Evolutionary conservation across 768 basidiomycete species (phyloP).

Genomic region (Tricholoma sp.): DNA sequence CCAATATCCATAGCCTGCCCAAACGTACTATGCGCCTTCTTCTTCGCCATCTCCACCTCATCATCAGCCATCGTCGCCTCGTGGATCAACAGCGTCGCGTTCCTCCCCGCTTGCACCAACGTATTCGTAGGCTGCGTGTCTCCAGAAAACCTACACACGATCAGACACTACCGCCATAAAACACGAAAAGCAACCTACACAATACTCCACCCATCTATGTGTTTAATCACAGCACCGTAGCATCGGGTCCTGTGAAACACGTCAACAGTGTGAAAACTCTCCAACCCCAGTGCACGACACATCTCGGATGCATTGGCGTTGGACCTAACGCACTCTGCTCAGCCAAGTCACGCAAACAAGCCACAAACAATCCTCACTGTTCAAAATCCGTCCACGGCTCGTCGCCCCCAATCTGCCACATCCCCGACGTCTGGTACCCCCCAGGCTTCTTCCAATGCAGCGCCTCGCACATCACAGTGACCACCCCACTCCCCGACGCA

Average conservation of each 20-base stretch:
- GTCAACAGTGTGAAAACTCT: slow-evolving; percentile 60
- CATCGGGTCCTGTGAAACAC: slow-evolving; percentile 71
- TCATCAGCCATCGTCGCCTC: slow-evolving; percentile 93
- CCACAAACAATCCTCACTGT: slow-evolving; percentile 21
- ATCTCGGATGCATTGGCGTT: slow-evolving; percentile 35
- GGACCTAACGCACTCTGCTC: slow-evolving; percentile 37
- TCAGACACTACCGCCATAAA: slow-evolving; percentile 20
- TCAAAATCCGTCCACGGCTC: slow-evolving; percentile 43
- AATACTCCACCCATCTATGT: slow-evolving; percentile 71
- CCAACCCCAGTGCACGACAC: slow-evolving; percentile 50
- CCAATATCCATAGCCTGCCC: slow-evolving; percentile 84
- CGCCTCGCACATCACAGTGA: slow-evolving; percentile 51
- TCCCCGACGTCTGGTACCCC: slow-evolving; percentile 30
- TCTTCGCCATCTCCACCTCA: slow-evolving; percentile 61
- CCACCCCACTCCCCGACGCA: slow-evolving; percentile 42
- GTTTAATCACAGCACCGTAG: slow-evolving; percentile 66
- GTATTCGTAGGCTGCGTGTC: slow-evolving; percentile 79
- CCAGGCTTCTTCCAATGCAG: slow-evolving; percentile 41
- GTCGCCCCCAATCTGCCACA: slow-evolving; percentile 38
- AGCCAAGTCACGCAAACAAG: background rate
- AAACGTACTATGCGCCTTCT: slow-evolving; percentile 87
- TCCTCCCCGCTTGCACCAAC: slow-evolving; percentile 57
- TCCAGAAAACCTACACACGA: slow-evolving; percentile 72
- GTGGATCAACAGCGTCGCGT: slow-evolving; percentile 83
- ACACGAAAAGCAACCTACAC: slow-evolving; percentile 50